Conservation (phyloP, 2,329 filamentous ascomycete species). For the Lecanicillium sp. region DNA sequence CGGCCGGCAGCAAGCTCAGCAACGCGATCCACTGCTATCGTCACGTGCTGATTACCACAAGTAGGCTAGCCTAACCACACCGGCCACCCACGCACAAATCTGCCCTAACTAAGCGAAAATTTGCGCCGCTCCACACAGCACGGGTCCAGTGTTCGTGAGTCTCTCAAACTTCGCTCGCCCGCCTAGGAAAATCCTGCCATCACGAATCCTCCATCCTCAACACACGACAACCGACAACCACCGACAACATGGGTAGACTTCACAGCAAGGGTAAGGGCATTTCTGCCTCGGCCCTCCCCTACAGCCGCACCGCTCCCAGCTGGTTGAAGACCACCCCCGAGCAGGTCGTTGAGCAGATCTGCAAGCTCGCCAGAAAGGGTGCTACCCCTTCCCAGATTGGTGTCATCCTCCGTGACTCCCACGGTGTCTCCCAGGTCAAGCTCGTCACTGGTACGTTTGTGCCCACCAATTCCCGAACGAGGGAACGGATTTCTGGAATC, state of each 20-base stretch:
- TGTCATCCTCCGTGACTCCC: conserved; percentile 95
- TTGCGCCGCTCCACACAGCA: conserved; percentile 35
- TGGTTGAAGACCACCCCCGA: conserved; percentile 99
- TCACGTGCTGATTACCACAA: conserved; percentile 4
- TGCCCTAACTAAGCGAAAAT: conserved; percentile 44
- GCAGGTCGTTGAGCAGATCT: conserved; percentile 98
- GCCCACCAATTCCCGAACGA: neutral
- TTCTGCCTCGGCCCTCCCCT: conserved; percentile 89
- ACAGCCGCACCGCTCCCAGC: conserved; percentile 85
- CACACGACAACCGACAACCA: conserved; percentile 33
- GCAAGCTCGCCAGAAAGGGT: conserved; percentile 98
- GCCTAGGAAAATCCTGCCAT: conserved; percentile 19
- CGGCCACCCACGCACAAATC: conserved; percentile 15
- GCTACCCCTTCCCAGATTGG: conserved; percentile 98
- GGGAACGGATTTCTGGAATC: neutral
- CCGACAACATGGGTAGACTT: conserved; percentile 84
- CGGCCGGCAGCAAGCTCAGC: conserved; percentile 1
- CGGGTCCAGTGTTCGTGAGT: conserved; percentile 1
- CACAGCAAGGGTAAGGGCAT: conserved; percentile 99
- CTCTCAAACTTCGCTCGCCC: conserved; percentile 14
- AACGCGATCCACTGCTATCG: conserved; percentile 17
- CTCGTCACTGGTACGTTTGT: conserved; percentile 77
- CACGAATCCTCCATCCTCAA: conserved; percentile 26
- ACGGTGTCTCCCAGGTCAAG: conserved; percentile 98
- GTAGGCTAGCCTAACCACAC: neutral